Conservation (phyloP, 306 rosid species). For the Argentina anserina region DNA sequence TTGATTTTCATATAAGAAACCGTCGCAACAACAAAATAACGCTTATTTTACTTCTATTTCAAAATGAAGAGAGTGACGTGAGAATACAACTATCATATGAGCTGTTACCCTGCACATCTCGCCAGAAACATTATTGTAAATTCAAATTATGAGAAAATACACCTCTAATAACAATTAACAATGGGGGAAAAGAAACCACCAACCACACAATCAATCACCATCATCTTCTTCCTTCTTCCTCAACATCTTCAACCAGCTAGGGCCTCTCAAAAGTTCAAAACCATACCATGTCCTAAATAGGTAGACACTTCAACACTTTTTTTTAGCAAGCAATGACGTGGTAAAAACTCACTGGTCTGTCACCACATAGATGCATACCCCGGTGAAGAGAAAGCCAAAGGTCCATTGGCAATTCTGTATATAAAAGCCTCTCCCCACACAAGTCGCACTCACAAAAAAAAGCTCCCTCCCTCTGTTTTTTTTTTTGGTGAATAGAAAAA, state of each 20-base stretch:
- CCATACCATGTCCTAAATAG: background rate
- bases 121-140: background rate
- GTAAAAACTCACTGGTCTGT: background rate
- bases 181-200: background rate
- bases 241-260: background rate
- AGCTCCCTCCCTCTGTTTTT: background rate
- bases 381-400: background rate
- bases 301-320: background rate
- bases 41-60: background rate
- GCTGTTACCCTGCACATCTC: background rate
- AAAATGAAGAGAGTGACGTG: background rate
- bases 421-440: background rate
- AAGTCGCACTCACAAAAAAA: background rate
- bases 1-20: background rate
- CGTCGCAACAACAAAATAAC: background rate
- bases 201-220: background rate
- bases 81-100: background rate
- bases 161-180: background rate
- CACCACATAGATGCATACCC: background rate
- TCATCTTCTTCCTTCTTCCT: background rate
- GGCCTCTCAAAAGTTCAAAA: background rate
- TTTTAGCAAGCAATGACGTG: background rate
- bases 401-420: background rate
- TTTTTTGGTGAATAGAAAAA: background rate
- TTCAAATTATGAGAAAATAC: background rate